Conservation (phyloP, 176 grass and related monocot genomes). For the Oryza rufipogon region DNA sequence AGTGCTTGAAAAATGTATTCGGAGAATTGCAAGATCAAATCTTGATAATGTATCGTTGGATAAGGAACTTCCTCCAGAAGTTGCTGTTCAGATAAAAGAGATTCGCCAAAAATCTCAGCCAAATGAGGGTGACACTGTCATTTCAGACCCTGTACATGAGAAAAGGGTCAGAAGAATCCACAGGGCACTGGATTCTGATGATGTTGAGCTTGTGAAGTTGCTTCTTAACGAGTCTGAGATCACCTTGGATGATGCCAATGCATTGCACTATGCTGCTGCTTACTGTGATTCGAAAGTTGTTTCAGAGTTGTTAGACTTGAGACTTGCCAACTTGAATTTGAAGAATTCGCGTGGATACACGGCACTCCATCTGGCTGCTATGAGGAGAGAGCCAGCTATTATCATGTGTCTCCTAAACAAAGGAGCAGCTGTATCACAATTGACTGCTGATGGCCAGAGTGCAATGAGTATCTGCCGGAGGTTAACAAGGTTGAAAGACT, state of each 20-base stretch:
- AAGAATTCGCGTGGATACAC: conserved; percentile 82
- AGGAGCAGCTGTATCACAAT: conserved; percentile 64
- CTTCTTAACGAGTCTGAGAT: conserved; percentile 93
- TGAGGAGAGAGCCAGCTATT: conserved; percentile 90
- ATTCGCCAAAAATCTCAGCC: conserved; percentile 50
- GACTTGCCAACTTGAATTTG: conserved; percentile 79
- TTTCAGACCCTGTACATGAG: conserved; percentile 60
- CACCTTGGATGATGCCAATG: conserved; percentile 86
- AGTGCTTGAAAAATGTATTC: conserved; percentile 71
- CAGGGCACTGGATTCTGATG: conserved; percentile 88
- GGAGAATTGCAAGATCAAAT: conserved; percentile 85
- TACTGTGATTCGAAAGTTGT: conserved; percentile 96
- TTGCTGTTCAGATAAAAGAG: conserved; percentile 63
- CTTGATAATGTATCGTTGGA: conserved; percentile 80
- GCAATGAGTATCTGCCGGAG: conserved; percentile 76
- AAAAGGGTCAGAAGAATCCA: conserved; percentile 89
- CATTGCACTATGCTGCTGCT: conserved; percentile 85
- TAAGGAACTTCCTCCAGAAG: conserved; percentile 70
- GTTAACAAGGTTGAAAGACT: conserved; percentile 84
- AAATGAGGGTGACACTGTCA: conserved; percentile 37
- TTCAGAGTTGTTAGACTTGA: conserved; percentile 74
- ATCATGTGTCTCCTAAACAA: conserved; percentile 85
- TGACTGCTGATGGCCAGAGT: conserved; percentile 71
- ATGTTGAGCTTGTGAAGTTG: conserved; percentile 96
- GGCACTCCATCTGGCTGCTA: conserved; percentile 88